Base-by-base conservation (phyloP, 2,329 filamentous ascomycete species). In the Cryphonectria japonica region DNA sequence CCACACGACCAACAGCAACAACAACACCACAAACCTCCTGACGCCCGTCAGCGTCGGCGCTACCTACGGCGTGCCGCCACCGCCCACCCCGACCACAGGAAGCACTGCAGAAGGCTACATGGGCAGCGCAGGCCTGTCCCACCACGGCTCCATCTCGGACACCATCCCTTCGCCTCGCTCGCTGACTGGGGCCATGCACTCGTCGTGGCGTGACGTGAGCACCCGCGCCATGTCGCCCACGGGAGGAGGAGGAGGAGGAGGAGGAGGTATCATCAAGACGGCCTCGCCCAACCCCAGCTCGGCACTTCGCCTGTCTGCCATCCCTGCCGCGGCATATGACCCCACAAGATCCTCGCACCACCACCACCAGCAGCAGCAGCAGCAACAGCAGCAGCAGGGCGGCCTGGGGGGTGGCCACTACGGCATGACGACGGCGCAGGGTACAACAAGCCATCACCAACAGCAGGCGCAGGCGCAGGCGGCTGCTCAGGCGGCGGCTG, bases 31-130 rank as follows among this genome's bases (percentile, higher is more conserved):
- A 39, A 39, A 13, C 11, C 37, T 86, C 75, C 78, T 85, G 73
- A 81, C 81, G 1, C 80, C 84, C 2, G 75, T 79, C 66, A 81
- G 78, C 14, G 74, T 81, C 57, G 75, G 78, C 14, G 79, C 82
- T 0, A 87, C 85, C 71, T 80, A 82, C 2, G 77, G 82, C 8
- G 77, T 86, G 22, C 84, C 85, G 22, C 84, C 85, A 14, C 85
- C 85, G n/a, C 84, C 85, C 0, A 84, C 85, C 0, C 83, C 85
- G 1, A 77, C 80, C 0, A 78, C 78, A 7, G 76, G 75, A 2
- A 77, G 80, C 5, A 77, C 79, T 1, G 76, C 80, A 41, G 82
- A 79, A 69, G 83, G 78, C 72, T 85, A 79, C 75, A 80, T 78
- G 22, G 59, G 71, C 32, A 78, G 79, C 66, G 74, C 76, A 67